Evolutionary conservation across 2,329 filamentous ascomycete genomes (phyloP), one percentile per base, ranked within the genome.

Genomic region (Diaporthe ampelina): DNA sequence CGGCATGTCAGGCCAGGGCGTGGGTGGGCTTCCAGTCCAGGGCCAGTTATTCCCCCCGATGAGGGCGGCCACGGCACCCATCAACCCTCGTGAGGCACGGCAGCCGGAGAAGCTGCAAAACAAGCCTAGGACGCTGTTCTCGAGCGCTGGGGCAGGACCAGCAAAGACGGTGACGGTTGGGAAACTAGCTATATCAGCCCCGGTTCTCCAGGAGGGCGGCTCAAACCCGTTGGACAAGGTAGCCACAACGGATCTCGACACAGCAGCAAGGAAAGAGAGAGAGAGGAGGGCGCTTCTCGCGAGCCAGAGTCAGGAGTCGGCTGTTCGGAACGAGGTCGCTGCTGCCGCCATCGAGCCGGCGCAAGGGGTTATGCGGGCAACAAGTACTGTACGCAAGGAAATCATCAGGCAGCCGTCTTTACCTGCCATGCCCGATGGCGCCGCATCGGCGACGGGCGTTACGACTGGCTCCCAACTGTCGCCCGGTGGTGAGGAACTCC

Each of bases 401-500:
- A 78, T 85, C 13, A 79, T 77, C 10, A 80, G 81, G 6, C 73
- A 78, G 13, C 67, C 75, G 1, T 52, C 72, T n/a, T 29, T 71
- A 50, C 45, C 67, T 1, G 78, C 77, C 17, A 77, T 76, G 32
- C 78, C 77, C 24, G 77, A 73, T 56, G 35, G 74, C 74, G 70
- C 43, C 72, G 77, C 75, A 43, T 80, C 78, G 74, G 79, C 79
- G 3, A 81, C 81, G 67, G 86, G 84, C 1, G 82, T 81, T 17
- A 86, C 85, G 5, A 87, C 86, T 15, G 87, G 86, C 1, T 83
- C 85, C 10, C 85, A 89, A 77, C 79, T 88, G 9, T 91, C 89
- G 5, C 89, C 89, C 0, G 85, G 84, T 2, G 79, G 82, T 5
- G 88, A 90, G 9, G 86, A 86, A 57, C 77, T 90, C 37, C 85